A percentile compares a stretch with the other conserved stretches of the same genome.
Conservation (phyloP, 331 rosid genomes). For the Telfairia occidentalis region DNA sequence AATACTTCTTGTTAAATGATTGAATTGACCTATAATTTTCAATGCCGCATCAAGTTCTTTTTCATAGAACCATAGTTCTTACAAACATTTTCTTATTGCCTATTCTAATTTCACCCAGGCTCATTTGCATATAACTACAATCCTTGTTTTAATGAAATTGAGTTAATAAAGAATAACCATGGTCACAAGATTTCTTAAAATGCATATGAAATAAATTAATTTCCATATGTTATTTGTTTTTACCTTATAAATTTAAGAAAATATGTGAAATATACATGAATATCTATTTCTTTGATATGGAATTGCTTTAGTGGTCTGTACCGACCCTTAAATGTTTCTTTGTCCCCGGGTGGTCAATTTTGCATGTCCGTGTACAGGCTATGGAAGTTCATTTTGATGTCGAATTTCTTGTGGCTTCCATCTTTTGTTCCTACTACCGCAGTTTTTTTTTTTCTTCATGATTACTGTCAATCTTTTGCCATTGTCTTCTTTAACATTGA, state of each 20-base stretch:
- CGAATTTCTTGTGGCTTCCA: not conserved
- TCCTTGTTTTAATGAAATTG: not conserved
- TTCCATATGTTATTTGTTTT: not conserved
- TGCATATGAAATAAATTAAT: not conserved
- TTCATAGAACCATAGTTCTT: not conserved
- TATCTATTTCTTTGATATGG: not conserved
- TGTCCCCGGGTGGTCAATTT: not conserved
- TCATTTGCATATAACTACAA: not conserved
- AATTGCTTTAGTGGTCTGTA: not conserved
- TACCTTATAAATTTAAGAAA: not conserved
- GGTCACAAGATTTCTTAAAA: not conserved
- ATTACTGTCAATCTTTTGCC: not conserved
- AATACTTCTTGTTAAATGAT: not conserved
- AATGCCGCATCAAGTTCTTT: not conserved
- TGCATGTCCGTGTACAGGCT: not conserved
- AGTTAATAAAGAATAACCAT: not conserved
- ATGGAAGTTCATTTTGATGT: not conserved
- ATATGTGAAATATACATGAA: not conserved
- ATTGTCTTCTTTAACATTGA: slow-evolving; percentile 3
- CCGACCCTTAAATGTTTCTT: not conserved
- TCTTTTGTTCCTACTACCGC: not conserved
- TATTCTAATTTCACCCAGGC: not conserved
- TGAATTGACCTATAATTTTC: not conserved
- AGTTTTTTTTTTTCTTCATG: not conserved
- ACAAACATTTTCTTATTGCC: not conserved